These are phyloP conservation scores for Perkinsus chesapeaki DNA, from an alignment of 169 alveolate species.

Conservation along the genomic window DNA sequence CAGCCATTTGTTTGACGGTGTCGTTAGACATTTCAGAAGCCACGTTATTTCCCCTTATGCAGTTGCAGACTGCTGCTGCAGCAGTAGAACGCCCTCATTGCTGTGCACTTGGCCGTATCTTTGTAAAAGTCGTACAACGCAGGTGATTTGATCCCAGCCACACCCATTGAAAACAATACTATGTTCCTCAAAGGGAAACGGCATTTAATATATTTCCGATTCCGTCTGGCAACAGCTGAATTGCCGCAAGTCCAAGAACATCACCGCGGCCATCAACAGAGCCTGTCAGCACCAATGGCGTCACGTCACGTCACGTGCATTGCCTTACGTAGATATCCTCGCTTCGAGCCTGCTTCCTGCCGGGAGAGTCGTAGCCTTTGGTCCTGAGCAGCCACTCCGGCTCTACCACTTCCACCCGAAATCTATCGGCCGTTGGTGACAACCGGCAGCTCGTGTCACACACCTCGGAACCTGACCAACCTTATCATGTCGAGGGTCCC, in stretches of 20 bases:
- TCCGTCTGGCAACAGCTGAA: not conserved
- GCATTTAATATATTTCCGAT: not conserved
- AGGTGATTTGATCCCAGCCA: too few relatives aligned
- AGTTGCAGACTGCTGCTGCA: too few relatives aligned
- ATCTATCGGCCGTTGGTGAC: not conserved
- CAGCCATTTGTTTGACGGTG: too few relatives aligned
- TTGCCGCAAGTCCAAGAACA: not conserved
- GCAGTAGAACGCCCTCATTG: too few relatives aligned
- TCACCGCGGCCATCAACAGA: not conserved
- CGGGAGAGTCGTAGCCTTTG: not conserved
- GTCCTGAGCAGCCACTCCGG: not conserved
- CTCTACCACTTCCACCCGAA: not conserved
- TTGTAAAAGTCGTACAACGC: too few relatives aligned
- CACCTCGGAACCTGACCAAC: not conserved
- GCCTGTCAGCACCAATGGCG: not conserved
- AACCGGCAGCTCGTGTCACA: not conserved
- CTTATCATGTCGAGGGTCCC: not conserved
- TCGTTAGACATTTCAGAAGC: too few relatives aligned
- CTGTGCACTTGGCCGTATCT: too few relatives aligned
- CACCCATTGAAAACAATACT: too few relatives aligned
- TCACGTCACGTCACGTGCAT: not conserved
- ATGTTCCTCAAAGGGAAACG: not conserved
- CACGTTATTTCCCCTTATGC: too few relatives aligned
- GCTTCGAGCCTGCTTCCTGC: not conserved
- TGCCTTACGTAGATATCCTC: not conserved